Percentiles rank a stretch among this genome's conserved stretches.
phyloP scores from a whole-genome alignment of 2,329 filamentous ascomycete genomes.

The Verticillium klebahnii region DNA sequence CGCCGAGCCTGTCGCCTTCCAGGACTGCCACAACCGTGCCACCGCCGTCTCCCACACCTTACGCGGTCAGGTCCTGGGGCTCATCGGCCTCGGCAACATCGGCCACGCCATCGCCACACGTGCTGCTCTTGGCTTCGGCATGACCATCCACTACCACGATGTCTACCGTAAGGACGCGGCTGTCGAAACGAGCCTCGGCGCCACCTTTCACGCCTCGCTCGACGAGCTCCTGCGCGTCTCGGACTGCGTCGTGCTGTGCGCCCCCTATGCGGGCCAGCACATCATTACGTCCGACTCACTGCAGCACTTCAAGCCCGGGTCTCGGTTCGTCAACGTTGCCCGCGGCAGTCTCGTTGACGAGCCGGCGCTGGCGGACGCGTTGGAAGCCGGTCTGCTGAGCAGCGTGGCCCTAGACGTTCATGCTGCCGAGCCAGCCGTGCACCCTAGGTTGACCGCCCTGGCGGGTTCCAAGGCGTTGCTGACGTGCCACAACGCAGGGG shows the following conservation, averaged over 20 bases:
- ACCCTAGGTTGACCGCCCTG: conserved; percentile 37
- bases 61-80: conserved; percentile 53
- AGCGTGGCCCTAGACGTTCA: conserved; percentile 62
- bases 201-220: conserved; percentile 46
- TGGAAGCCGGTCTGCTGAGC: conserved; percentile 45
- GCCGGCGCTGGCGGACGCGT: conserved; percentile 53
- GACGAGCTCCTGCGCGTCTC: conserved; percentile 43
- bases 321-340: conserved; percentile 62
- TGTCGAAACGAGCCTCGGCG: conserved; percentile 36
- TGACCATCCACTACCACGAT: conserved; percentile 63
- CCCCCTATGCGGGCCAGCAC: conserved; percentile 38
- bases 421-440: conserved; percentile 52
- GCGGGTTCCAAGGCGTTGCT: conserved; percentile 46
- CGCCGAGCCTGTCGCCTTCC: conserved; percentile 38
- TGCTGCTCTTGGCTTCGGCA: conserved; percentile 52
- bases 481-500: conserved; percentile 64
- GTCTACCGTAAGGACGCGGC: conserved; percentile 40
- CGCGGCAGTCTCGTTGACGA: conserved; percentile 62
- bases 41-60: conserved; percentile 60
- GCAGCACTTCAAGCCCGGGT: conserved; percentile 45
- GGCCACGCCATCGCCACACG: conserved; percentile 56
- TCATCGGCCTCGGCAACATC: conserved; percentile 67
- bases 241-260: conserved; percentile 61
- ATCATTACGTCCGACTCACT: conserved; percentile 47
- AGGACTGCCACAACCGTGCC: conserved; percentile 54